These are phyloP conservation scores for Albugo laibachii DNA, from an alignment of 352 stramenopile genomes.

Conservation along the genomic window DNA sequence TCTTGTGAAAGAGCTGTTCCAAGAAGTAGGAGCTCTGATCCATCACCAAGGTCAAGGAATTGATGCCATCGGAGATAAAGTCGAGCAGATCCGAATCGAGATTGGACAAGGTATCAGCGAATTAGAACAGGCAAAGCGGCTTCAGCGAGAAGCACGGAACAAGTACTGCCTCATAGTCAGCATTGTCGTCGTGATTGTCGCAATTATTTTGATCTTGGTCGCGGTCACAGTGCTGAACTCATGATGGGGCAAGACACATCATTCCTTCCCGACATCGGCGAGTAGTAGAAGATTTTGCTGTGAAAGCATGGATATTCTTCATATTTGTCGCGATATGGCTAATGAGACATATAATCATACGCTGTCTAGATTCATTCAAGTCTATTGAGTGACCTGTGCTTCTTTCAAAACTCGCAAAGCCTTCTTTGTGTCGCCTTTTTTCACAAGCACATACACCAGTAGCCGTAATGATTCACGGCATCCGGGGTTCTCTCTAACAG, in stretches of 20 bases:
- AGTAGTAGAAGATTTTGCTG: neutral
- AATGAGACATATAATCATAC: too few species aligned
- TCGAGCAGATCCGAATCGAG: conserved; percentile 46
- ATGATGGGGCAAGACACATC: too few species aligned
- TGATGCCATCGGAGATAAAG: conserved; percentile 48
- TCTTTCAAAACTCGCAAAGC: conserved; percentile 72
- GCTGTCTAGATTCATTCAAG: neutral
- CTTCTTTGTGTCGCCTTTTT: conserved; percentile 80
- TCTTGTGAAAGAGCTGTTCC: conserved; percentile 48
- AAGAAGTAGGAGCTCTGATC: conserved; percentile 36
- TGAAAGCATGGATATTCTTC: too few species aligned
- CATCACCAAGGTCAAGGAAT: conserved; percentile 43
- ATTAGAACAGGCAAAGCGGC: conserved; percentile 28
- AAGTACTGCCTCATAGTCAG: conserved; percentile 33
- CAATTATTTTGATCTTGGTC: conserved; percentile 29
- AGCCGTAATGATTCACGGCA: conserved; percentile 69
- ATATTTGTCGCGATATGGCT: too few species aligned
- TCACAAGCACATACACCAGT: conserved; percentile 75
- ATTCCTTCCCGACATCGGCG: neutral
- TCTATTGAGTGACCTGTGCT: conserved; percentile 46
- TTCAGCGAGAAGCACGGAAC: conserved; percentile 37
- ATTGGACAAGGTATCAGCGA: conserved; percentile 57
- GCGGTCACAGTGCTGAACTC: too few species aligned
- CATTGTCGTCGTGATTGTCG: conserved; percentile 16
- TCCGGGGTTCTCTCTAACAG: conserved; percentile 59